These are phyloP conservation scores for Sungouiozyma intestinalis DNA, from an alignment of 805 yeast species.

Conservation along the genomic window DNA sequence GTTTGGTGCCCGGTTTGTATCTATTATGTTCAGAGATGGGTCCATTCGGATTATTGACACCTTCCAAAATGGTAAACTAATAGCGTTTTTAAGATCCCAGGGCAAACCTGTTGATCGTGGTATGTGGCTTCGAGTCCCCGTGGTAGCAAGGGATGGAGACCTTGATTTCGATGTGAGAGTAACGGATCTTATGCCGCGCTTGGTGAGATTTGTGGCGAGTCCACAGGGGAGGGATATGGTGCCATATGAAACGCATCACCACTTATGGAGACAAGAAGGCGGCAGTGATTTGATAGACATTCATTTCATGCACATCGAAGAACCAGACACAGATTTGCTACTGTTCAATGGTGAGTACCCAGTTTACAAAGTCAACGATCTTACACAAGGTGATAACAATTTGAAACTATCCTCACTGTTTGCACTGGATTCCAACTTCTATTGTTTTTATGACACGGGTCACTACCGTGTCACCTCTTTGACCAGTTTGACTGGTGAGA, in stretches of 20 bases:
- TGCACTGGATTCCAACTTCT: not conserved
- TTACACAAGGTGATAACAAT: too few relatives aligned
- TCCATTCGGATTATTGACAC: slow-evolving; percentile 41
- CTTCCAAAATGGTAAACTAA: slow-evolving; percentile 16
- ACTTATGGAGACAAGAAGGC: slow-evolving; percentile 11
- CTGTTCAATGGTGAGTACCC: slow-evolving; percentile 16
- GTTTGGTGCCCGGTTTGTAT: slow-evolving; percentile 30
- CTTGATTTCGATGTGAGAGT: slow-evolving; percentile 11
- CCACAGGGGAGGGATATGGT: slow-evolving; percentile 9
- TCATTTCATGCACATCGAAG: slow-evolving; percentile 11
- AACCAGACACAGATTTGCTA: slow-evolving; percentile 6
- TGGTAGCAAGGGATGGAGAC: not conserved
- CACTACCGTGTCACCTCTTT: not conserved
- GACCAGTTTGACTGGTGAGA: not conserved
- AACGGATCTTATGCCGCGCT: slow-evolving; percentile 12
- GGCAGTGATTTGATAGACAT: slow-evolving; percentile 10
- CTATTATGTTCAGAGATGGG: slow-evolving; percentile 38
- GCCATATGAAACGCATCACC: slow-evolving; percentile 10
- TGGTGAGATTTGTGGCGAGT: slow-evolving; percentile 15
- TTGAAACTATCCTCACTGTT: not conserved
- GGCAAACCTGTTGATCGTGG: slow-evolving; percentile 6
- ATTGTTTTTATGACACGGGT: slow-evolving; percentile 10
- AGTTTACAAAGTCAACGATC: not conserved
- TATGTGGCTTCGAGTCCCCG: slow-evolving; percentile 14
- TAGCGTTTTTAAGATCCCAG: slow-evolving; percentile 13